These are phyloP conservation scores for Panicum hallii DNA, from an alignment of 202 grass and related monocot genomes.

Conservation along the genomic window DNA sequence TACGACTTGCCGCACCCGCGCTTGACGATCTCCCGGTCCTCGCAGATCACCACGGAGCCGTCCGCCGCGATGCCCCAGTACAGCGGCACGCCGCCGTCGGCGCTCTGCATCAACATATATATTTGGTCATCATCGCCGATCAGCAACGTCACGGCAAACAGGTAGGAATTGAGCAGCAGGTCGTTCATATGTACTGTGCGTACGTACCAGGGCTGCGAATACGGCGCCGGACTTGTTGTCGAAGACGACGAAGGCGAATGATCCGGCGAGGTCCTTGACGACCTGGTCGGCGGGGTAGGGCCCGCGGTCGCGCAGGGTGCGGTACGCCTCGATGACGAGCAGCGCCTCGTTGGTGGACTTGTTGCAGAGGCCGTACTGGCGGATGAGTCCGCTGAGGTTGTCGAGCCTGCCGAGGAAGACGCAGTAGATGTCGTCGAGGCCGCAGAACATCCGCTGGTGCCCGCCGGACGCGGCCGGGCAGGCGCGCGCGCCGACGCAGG, in stretches of 20 bases:
- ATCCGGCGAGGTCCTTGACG: slow-evolving; percentile 81
- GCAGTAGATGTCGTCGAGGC: slow-evolving; percentile 87
- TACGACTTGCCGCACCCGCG: slow-evolving; percentile 76
- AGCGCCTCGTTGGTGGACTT: slow-evolving; percentile 77
- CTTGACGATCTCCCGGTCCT: slow-evolving; percentile 73
- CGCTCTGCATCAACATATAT: slow-evolving; percentile 40
- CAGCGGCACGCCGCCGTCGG: slow-evolving; percentile 64
- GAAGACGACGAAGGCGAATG: slow-evolving; percentile 93
- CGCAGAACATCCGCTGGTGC: slow-evolving; percentile 76
- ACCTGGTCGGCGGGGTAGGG: slow-evolving; percentile 97
- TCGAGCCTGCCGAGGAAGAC: slow-evolving; percentile 73
- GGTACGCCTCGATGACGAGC: slow-evolving; percentile 88
- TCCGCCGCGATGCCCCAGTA: slow-evolving; percentile 87
- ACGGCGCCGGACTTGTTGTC: slow-evolving; percentile 72
- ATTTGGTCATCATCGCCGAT: not conserved
- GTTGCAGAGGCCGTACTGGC: slow-evolving; percentile 81
- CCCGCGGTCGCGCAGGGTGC: slow-evolving; percentile 91
- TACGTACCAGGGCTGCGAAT: slow-evolving; percentile 67
- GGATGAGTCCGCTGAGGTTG: slow-evolving; percentile 79
- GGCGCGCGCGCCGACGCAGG: slow-evolving; percentile 55
- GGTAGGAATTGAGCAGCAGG: too few relatives aligned
- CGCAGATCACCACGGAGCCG: slow-evolving; percentile 87
- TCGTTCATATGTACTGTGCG: too few relatives aligned
- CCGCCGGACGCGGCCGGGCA: not conserved
- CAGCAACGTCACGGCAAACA: too few relatives aligned